Evolutionary conservation across 1,284 basidiomycete species (phyloP).

Genomic region (Taiwanofungus camphoratus): DNA sequence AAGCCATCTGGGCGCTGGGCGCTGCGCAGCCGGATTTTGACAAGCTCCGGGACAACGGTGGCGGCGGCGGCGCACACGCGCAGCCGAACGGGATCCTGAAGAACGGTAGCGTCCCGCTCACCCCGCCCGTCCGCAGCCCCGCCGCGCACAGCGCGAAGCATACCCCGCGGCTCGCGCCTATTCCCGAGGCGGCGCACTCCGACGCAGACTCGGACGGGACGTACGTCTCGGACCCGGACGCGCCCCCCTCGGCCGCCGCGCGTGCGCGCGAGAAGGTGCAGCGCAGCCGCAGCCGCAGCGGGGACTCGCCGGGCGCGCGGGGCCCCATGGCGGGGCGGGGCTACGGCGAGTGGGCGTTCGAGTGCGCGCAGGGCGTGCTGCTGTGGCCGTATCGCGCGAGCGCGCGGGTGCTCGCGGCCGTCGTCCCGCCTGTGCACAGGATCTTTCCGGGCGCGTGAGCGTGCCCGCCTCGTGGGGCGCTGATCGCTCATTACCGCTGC

Average conservation of each 20-base stretch:
- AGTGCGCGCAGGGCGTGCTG: conserved; percentile 15
- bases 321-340: conserved; percentile 1
- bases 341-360: conserved; percentile 11
- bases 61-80: conserved; percentile 1
- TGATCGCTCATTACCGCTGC: no score
- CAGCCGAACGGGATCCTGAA: conserved; percentile 8
- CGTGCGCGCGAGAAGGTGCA: background rate
- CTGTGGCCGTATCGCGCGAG: conserved; percentile 22
- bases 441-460: conserved; percentile 11
- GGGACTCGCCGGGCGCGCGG: conserved; percentile 4
- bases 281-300: conserved; percentile 11
- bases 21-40: conserved; percentile 9
- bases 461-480: no score
- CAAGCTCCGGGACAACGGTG: no score
- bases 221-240: conserved; percentile 26
- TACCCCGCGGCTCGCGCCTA: conserved; percentile 26
- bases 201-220: conserved; percentile 26
- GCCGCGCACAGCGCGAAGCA: conserved; percentile 16
- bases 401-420: conserved; percentile 14
- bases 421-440: conserved; percentile 16
- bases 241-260: background rate
- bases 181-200: conserved; percentile 27
- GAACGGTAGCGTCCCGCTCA: conserved; percentile 1
- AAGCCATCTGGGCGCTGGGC: conserved; percentile 14
- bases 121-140: no score